These are phyloP conservation scores for Mrakia gelida DNA, from an alignment of 768 basidiomycete genomes.

Conservation along the genomic window DNA sequence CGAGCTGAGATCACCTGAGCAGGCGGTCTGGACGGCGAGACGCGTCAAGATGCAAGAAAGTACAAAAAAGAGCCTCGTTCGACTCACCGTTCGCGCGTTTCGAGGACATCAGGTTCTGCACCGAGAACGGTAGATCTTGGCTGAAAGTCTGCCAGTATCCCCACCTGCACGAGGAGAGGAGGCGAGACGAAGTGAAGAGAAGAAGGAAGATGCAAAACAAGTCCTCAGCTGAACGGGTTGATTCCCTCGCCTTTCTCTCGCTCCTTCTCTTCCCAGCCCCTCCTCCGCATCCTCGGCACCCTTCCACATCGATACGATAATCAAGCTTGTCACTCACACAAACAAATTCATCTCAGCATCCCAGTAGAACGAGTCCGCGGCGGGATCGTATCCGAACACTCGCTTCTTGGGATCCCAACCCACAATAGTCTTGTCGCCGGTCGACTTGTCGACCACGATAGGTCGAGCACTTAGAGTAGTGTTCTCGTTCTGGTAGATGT, in stretches of 20 bases:
- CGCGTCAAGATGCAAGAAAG: not conserved
- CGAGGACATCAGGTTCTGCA: not conserved
- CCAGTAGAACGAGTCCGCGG: not conserved
- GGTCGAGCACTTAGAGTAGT: not conserved
- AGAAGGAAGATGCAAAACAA: not conserved
- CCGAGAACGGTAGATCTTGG: not conserved
- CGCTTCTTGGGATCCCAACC: not conserved
- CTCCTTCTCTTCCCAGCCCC: too few species aligned
- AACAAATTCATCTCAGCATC: not conserved
- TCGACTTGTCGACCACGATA: not conserved
- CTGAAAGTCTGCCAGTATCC: not conserved
- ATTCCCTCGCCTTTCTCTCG: too few species aligned
- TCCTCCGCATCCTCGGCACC: too few species aligned
- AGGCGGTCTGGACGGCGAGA: not conserved
- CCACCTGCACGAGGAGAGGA: not conserved
- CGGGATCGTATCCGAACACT: not conserved
- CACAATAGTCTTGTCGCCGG: not conserved
- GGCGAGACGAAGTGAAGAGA: not conserved
- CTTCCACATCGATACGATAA: too few species aligned
- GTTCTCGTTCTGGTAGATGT: conserved; percentile 4
- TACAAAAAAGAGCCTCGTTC: not conserved
- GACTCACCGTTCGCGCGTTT: not conserved
- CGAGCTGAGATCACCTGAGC: too few species aligned
- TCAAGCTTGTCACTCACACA: not conserved
- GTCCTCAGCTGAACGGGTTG: too few species aligned